Conservation (phyloP, 2,329 filamentous ascomycete species). For the Pseudopithomyces maydicus region DNA sequence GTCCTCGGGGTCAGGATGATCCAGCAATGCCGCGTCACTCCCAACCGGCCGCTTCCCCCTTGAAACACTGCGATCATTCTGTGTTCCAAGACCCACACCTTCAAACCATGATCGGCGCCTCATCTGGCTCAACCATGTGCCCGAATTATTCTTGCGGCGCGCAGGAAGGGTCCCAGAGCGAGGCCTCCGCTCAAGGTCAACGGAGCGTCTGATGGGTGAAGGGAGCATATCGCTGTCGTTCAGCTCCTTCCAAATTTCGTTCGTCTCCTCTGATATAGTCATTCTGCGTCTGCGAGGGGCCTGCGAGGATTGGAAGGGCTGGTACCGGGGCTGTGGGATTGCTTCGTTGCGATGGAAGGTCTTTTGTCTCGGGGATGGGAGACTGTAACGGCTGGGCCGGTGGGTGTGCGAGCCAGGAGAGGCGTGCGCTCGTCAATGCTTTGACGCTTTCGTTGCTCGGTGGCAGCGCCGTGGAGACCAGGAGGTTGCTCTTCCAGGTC, state of each 20-base stretch:
- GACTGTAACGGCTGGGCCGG: conserved; percentile 35
- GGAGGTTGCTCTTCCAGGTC: conserved; percentile 36
- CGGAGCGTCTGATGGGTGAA: conserved; percentile 35
- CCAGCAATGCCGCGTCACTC: conserved; percentile 27
- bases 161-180: conserved; percentile 40
- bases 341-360: conserved; percentile 22
- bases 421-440: conserved; percentile 43
- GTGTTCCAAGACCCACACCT: conserved; percentile 20
- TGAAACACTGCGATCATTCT: conserved; percentile 30
- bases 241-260: conserved; percentile 87
- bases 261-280: conserved; percentile 68
- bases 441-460: conserved; percentile 33
- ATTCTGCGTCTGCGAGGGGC: conserved; percentile 40
- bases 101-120: conserved; percentile 45
- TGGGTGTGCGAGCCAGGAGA: conserved; percentile 39
- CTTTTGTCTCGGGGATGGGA: conserved; percentile 29
- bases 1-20: conserved; percentile 36
- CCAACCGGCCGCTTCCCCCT: conserved; percentile 35
- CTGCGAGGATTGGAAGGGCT: conserved; percentile 29
- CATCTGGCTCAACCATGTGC: conserved; percentile 41
- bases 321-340: conserved; percentile 24
- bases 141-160: conserved; percentile 34
- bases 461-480: conserved; percentile 30
- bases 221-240: conserved; percentile 61
- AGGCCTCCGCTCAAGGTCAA: conserved; percentile 36